Evolutionary conservation across 768 basidiomycete genomes (phyloP), one percentile per base, ranked within the genome.

Genomic region (Crepidotus variabilis): DNA sequence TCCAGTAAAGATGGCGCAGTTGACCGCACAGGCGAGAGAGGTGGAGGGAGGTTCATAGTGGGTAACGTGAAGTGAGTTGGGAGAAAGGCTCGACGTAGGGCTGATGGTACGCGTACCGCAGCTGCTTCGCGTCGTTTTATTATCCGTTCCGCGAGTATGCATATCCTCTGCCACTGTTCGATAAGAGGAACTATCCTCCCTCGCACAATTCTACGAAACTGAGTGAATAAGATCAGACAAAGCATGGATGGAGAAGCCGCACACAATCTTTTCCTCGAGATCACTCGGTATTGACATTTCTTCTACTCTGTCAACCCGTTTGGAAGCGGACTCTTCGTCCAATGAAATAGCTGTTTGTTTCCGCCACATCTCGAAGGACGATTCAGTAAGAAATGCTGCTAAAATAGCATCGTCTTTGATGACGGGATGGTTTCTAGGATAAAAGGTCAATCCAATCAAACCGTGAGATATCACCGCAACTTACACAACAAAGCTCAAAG

Each of bases 211-310:
- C 92, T 94, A 67, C 32, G 60, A 36, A 32, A 9, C 35, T 61
- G 35, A 57, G 60, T 55, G 23, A 56, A 33, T 8, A 47, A 48
- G 48, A 18, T 54, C 47, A 52, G 47, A 10, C 34, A 58, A 55
- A 23, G 24, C 33, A 32, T 46, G 47, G 22, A 18, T 10, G 24
- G 18, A 35, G 21, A 48, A 51, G 6, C 61, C 82, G 57, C 73
- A 90, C 88, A 80, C 78, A 55, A 98, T 83, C 67, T 95, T 96
- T 50, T 94, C 90, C 58, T 94, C 92, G 7, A 98, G 77, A 71
- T 98, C 94, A 57, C 89, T 86, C 2, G 96, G 96, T 52, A 98
- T 93, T 10, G 84, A 77, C 90, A 95, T 93, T 71, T 97, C 93
- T 65, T 96, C 92, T 14, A 87, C 75, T 49, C 81, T 78, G 62